phyloP scores from a whole-genome alignment of 2,329 filamentous ascomycete species.

The Juglanconis oblonga region DNA sequence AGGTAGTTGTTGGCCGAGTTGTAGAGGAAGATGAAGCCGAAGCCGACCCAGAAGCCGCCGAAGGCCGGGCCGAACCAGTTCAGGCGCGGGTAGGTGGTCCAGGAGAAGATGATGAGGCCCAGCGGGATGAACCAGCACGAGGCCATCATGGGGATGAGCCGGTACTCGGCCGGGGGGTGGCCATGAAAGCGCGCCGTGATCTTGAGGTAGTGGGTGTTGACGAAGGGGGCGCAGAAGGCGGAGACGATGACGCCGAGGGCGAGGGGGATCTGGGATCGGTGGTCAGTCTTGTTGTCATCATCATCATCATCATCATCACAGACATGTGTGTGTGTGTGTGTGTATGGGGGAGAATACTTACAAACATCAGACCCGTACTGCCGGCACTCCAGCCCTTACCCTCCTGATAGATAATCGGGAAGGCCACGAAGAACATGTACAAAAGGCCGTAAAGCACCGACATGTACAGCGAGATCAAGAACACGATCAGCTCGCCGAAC shows the following conservation, averaged over 20 bases:
- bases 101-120: slow-evolving; percentile 57
- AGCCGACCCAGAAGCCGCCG: slow-evolving; percentile 70
- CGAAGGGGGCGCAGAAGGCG: slow-evolving; percentile 63
- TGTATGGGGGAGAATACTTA: neutral
- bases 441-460: slow-evolving; percentile 72
- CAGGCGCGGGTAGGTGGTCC: slow-evolving; percentile 61
- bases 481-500: slow-evolving; percentile 79
- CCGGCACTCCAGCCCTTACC: slow-evolving; percentile 76
- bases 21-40: slow-evolving; percentile 82
- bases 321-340: slow-evolving; percentile 12
- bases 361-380: slow-evolving; percentile 77
- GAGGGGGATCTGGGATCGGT: slow-evolving; percentile 57
- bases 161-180: slow-evolving; percentile 71
- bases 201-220: slow-evolving; percentile 79
- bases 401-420: slow-evolving; percentile 68
- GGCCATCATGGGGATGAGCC: slow-evolving; percentile 79
- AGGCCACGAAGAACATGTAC: slow-evolving; percentile 77
- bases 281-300: neutral
- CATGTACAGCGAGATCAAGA: slow-evolving; percentile 84
- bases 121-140: slow-evolving; percentile 69
- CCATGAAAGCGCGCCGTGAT: slow-evolving; percentile 62
- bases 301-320: neutral
- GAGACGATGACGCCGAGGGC: slow-evolving; percentile 71
- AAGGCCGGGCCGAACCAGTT: slow-evolving; percentile 71
- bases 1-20: slow-evolving; percentile 76